Evolutionary conservation across 2,329 filamentous ascomycete species (phyloP), one percentile per base, ranked within the genome.

Genomic region (Pseudocercospora macadamiae): DNA sequence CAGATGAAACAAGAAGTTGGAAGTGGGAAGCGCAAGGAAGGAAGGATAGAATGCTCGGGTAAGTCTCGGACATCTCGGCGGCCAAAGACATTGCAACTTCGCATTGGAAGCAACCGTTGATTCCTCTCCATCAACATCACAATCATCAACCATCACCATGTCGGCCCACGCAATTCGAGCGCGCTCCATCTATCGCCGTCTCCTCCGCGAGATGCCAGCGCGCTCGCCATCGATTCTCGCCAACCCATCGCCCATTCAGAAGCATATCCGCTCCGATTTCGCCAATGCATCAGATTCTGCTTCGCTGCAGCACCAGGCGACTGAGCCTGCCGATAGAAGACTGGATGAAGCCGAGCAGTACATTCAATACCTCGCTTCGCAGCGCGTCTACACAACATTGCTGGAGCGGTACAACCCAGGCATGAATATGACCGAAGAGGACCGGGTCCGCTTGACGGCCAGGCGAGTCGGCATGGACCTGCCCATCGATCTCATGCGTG

Each of bases 331-430:
- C 54, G 73, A 70, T 65, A 70, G 64, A 68, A 69, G 62, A 62
- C 49, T 66, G 51, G 71, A 77, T n/a, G 76, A 90, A 66, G 88
- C 86, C n/a, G 86, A 91, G 64, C 91, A 97, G 75, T 86, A 91
- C 66, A 76, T 92, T 23, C 83, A 86, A 57, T 97, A 96, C 73
- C 82, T 95, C 18, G 85, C 86, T 67, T 88, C 93, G n/a, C 95
- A 99, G 79, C 82, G 93, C 53, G 85, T 85, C 72, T 97, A 97
- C 74, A 83, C 86, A 23, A 88, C 86, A 14, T 78, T 97, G 42
- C 75, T 97, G 34, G 93, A 97, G 77, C 83, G 93, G 68, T 97
- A 99, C 77, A 97, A 97, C 75, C 92, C 92, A 0, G 92, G 93
- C 16, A 91, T 96, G 86, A 85, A 86, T 66, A 90, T 96, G 88